These are phyloP conservation scores for Potentilla sterilis DNA, from an alignment of 306 rosid species.

Conservation along the genomic window DNA sequence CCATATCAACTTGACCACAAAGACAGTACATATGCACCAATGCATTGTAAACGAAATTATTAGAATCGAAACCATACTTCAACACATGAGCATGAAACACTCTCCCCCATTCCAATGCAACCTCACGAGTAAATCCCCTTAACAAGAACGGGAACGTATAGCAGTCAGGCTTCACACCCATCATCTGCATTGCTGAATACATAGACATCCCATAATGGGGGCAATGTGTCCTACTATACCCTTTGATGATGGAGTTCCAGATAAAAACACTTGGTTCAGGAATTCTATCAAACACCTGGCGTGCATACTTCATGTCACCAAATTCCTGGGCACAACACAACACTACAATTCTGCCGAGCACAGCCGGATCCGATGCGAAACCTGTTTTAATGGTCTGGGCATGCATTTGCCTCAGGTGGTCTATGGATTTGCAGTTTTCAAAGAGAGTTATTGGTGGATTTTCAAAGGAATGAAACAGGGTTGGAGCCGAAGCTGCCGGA, in stretches of 20 bases:
- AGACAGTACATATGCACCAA: slow-evolving; percentile 57
- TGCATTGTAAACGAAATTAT: slow-evolving; percentile 67
- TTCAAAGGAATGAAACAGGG: slow-evolving; percentile 16
- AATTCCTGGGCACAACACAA: slow-evolving; percentile 42
- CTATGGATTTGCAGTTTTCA: slow-evolving; percentile 56
- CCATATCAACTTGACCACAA: slow-evolving; percentile 59
- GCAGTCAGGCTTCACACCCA: slow-evolving; percentile 52
- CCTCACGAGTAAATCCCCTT: slow-evolving; percentile 47
- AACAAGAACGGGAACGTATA: slow-evolving; percentile 76
- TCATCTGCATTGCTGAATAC: slow-evolving; percentile 57
- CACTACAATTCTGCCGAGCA: slow-evolving; percentile 37
- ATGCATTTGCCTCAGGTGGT: slow-evolving; percentile 66
- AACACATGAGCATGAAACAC: slow-evolving; percentile 58
- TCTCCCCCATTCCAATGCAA: slow-evolving; percentile 49
- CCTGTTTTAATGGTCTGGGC: slow-evolving; percentile 57
- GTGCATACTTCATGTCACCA: slow-evolving; percentile 65
- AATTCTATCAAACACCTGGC: slow-evolving; percentile 56
- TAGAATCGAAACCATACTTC: slow-evolving; percentile 61
- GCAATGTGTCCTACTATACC: slow-evolving; percentile 51
- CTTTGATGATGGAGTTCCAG: slow-evolving; percentile 79
- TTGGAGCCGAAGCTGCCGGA: slow-evolving; percentile 30
- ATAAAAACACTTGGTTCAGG: slow-evolving; percentile 56
- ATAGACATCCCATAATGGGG: slow-evolving; percentile 49
- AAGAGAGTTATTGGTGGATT: slow-evolving; percentile 36
- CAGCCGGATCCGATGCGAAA: slow-evolving; percentile 33